Percentiles rank a stretch among this genome's conserved stretches.
phyloP scores from a whole-genome alignment of 495 filamentous ascomycete genomes.

The Mytilinidion resinicola region DNA sequence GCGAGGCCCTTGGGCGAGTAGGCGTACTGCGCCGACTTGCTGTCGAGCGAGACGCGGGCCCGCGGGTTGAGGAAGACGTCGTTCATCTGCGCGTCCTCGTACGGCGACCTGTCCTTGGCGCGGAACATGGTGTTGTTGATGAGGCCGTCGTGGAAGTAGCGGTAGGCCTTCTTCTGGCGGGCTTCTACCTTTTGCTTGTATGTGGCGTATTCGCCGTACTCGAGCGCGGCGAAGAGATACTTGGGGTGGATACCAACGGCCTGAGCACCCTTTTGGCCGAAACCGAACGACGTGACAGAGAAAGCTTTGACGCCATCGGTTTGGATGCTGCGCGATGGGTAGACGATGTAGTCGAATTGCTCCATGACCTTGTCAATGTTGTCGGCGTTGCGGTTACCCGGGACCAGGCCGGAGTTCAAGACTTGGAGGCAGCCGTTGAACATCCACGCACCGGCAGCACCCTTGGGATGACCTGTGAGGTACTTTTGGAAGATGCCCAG shows the following conservation, averaged over 20 bases:
- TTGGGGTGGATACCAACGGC: conserved; percentile 93
- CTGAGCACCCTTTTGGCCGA: conserved; percentile 98
- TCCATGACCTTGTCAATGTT: conserved; percentile 96
- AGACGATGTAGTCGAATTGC: conserved; percentile 95
- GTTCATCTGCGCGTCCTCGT: conserved; percentile 77
- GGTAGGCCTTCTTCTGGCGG: conserved; percentile 95
- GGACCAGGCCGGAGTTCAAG: conserved; percentile 85
- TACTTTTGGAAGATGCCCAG: conserved; percentile 99
- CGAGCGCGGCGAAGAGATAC: conserved; percentile 93
- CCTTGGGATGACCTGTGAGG: conserved; percentile 97
- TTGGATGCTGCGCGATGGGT: conserved; percentile 90
- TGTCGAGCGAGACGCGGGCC: conserved; percentile 75
- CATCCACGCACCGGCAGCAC: conserved; percentile 99
- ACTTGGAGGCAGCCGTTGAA: conserved; percentile 96
- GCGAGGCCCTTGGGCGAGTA: conserved; percentile 49
- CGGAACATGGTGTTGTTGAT: conserved; percentile 97
- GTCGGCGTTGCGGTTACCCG: conserved; percentile 96
- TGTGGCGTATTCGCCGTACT: conserved; percentile 68
- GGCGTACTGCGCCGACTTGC: conserved; percentile 69
- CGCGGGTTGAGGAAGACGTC: conserved; percentile 92
- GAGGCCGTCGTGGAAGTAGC: conserved; percentile 94
- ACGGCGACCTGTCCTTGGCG: conserved; percentile 85
- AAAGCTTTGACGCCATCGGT: conserved; percentile 98
- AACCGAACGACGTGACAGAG: conserved; percentile 97
- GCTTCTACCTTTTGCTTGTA: conserved; percentile 86